Evolutionary conservation across 495 filamentous ascomycete species (phyloP).

Genomic region (Penicillium mononematosum): DNA sequence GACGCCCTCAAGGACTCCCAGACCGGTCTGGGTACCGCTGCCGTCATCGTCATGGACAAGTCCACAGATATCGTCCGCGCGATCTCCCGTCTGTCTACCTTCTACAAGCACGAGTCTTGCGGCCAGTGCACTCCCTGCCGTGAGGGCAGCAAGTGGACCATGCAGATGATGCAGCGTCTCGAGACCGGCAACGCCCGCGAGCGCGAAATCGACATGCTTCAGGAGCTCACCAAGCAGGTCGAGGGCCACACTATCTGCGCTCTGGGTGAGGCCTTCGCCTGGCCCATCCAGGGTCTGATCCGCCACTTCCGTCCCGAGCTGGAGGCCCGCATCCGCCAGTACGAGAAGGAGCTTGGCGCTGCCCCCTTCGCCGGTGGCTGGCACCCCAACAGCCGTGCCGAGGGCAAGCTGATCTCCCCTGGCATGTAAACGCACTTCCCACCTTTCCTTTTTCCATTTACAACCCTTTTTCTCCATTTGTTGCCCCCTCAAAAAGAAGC

Average conservation of each 20-base stretch:
- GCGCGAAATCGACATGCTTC: constrained; percentile 98
- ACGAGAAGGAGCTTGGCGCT: constrained; percentile 61
- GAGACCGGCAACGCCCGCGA: constrained; percentile 83
- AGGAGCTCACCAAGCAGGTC: constrained; percentile 98
- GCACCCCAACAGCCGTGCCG: constrained; percentile 68
- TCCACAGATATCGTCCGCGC: constrained; percentile 90
- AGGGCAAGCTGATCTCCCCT: constrained; percentile 83
- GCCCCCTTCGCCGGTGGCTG: constrained; percentile 83
- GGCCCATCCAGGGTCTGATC: constrained; percentile 97
- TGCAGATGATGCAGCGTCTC: constrained; percentile 97
- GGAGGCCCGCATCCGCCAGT: constrained; percentile 80
- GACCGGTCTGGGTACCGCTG: constrained; percentile 94
- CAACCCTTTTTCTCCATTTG: constrained; percentile 12
- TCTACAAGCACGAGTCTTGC: constrained; percentile 98
- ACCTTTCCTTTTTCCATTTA: constrained; percentile 12
- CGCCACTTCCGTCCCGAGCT: constrained; percentile 95
- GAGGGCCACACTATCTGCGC: constrained; percentile 99
- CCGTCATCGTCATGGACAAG: constrained; percentile 99
- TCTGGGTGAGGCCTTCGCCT: constrained; percentile 95
- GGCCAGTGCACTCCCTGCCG: constrained; percentile 98
- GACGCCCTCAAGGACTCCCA: constrained; percentile 97
- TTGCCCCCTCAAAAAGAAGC: constrained; percentile 25
- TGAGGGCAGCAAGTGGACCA: constrained; percentile 96
- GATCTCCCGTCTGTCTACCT: constrained; percentile 87
- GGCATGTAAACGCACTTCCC: constrained; percentile 52